Percentiles rank a stretch among this genome's conserved stretches.
Evolutionary conservation across 441 rosid species (phyloP).

Genomic region (Flueggea neowawraea): DNA sequence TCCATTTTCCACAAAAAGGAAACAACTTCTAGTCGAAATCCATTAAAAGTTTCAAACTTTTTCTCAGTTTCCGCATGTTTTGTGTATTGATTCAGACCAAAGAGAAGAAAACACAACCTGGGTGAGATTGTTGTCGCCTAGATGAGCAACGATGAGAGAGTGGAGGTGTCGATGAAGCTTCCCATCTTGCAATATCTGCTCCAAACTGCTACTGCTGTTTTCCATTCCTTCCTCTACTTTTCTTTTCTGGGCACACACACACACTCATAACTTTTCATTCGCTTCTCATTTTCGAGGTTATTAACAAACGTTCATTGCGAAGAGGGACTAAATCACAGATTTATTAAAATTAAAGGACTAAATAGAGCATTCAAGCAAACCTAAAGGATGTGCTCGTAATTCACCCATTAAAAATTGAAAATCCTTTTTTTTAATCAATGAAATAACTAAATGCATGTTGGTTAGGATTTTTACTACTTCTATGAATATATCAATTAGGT

Average conservation of each 20-base stretch:
- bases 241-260: background rate
- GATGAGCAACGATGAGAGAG: slow-evolving; percentile 80
- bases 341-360: too few species aligned
- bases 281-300: too few species aligned
- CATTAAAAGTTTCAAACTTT: background rate
- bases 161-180: slow-evolving; percentile 62
- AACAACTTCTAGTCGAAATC: background rate
- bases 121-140: slow-evolving; percentile 68
- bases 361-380: too few species aligned
- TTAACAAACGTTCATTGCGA: too few species aligned
- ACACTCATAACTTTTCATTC: too few species aligned
- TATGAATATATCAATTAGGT: too few species aligned
- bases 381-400: too few species aligned
- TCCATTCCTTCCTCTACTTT: slow-evolving; percentile 30
- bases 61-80: background rate
- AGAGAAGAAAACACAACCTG: slow-evolving; percentile 33
- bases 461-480: too few species aligned
- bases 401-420: too few species aligned
- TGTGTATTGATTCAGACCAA: background rate
- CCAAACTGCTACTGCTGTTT: slow-evolving; percentile 33
- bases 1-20: background rate
- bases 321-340: too few species aligned
- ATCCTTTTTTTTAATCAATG: too few species aligned
- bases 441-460: too few species aligned
- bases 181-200: slow-evolving; percentile 72